Percentiles rank a stretch among this genome's conserved stretches.
phyloP scores from a whole-genome alignment of 1,284 basidiomycete genomes.

The Ustilago tritici region DNA sequence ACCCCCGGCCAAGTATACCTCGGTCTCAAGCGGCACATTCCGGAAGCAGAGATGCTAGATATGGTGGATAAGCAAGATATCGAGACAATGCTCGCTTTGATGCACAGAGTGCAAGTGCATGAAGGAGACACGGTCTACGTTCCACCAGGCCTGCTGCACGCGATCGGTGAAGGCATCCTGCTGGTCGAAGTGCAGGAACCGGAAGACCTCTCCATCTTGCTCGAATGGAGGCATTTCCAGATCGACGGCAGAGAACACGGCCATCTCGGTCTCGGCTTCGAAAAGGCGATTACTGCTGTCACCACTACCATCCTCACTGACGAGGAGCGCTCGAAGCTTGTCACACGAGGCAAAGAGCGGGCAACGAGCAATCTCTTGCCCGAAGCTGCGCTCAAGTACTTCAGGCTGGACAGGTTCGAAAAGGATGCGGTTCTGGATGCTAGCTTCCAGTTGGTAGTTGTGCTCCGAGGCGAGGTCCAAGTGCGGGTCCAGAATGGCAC shows the following conservation, averaged over 20 bases:
- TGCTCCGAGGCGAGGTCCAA: slow-evolving; percentile 26
- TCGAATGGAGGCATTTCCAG: slow-evolving; percentile 39
- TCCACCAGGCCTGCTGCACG: slow-evolving; percentile 41
- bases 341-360: slow-evolving; percentile 5
- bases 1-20: slow-evolving; percentile 26
- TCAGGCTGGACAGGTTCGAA: slow-evolving; percentile 34
- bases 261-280: slow-evolving; percentile 37
- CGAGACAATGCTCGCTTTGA: slow-evolving; percentile 29
- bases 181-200: slow-evolving; percentile 41
- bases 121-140: slow-evolving; percentile 38
- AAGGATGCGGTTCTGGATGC: slow-evolving; percentile 9
- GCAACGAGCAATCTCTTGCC: slow-evolving; percentile 21
- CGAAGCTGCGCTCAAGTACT: slow-evolving; percentile 24
- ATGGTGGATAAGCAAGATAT: slow-evolving; percentile 34
- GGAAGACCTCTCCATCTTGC: slow-evolving; percentile 35
- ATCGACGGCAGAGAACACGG: slow-evolving; percentile 27
- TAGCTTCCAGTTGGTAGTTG: slow-evolving; percentile 38
- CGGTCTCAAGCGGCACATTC: slow-evolving; percentile 17
- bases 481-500: not conserved
- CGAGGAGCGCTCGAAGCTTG: slow-evolving; percentile 12
- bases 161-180: slow-evolving; percentile 36
- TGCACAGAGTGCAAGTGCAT: slow-evolving; percentile 29
- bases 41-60: slow-evolving; percentile 16
- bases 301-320: slow-evolving; percentile 8
- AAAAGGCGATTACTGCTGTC: slow-evolving; percentile 38